These are phyloP conservation scores for Globisporangium nodosum DNA, from an alignment of 352 stramenopile species.

Conservation along the genomic window DNA sequence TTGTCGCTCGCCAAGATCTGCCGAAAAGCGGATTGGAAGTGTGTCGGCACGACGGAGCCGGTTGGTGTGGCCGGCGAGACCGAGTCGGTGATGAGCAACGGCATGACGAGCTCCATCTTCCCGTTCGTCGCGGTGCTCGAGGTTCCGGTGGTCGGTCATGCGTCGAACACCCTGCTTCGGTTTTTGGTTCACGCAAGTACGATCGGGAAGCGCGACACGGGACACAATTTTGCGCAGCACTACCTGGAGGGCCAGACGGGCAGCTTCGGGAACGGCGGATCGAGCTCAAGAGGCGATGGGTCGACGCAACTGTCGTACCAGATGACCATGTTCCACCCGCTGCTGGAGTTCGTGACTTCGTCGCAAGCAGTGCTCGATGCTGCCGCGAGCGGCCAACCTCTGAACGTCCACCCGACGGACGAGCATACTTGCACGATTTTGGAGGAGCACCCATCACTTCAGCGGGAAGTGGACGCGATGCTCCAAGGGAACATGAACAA, in stretches of 20 bases:
- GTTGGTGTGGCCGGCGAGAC: slow-evolving; percentile 63
- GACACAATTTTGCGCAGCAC: slow-evolving; percentile 17
- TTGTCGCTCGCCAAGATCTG: slow-evolving; percentile 47
- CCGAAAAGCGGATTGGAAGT: slow-evolving; percentile 69
- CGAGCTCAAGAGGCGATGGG: slow-evolving; percentile 30
- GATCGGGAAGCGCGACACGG: slow-evolving; percentile 56
- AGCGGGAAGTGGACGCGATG: slow-evolving; percentile 65
- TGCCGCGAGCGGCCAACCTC: slow-evolving; percentile 65
- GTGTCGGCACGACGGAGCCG: slow-evolving; percentile 74
- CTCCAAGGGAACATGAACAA: slow-evolving; percentile 71
- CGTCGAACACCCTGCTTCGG: slow-evolving; percentile 78
- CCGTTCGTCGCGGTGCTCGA: slow-evolving; percentile 84
- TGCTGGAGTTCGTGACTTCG: slow-evolving; percentile 84
- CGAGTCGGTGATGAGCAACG: slow-evolving; percentile 54
- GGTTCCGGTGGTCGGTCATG: slow-evolving; percentile 71
- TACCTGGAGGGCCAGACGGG: slow-evolving; percentile 35
- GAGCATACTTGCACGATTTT: slow-evolving; percentile 73
- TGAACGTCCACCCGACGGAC: slow-evolving; percentile 75
- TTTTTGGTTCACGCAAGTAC: slow-evolving; percentile 84
- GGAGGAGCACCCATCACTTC: slow-evolving; percentile 57
- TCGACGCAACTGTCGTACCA: slow-evolving; percentile 60
- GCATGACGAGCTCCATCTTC: slow-evolving; percentile 57
- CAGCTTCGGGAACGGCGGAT: slow-evolving; percentile 27
- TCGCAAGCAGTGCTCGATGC: slow-evolving; percentile 81
- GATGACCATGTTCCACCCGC: slow-evolving; percentile 84